Base-by-base conservation (phyloP, 2,329 filamentous ascomycete species). In the Hypoxylon rubiginosum region DNA sequence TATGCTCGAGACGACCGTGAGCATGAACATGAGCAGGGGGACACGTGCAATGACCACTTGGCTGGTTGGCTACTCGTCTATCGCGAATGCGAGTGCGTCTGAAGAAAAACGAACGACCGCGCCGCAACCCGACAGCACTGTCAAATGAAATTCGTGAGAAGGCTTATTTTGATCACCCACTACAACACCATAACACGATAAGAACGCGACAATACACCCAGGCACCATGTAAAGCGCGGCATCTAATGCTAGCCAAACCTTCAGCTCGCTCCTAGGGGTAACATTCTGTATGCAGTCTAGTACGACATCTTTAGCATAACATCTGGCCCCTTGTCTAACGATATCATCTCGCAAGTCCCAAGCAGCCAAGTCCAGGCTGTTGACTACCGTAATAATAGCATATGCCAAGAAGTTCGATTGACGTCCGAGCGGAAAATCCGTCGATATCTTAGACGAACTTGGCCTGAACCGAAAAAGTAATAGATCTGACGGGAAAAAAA, bases 101-200 rank as follows among this genome's bases (percentile, higher is more conserved):
- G n/a, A n/a, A 10, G 15, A 60, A 56, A 54, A 28, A 50, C 52
- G 54, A 58, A 52, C 51, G 45, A 58, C 34, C 43, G 60, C 45
- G 64, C 64, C 60, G 61, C 64, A 67, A 59, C 11, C 48, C 45
- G 64, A 54, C 60, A 57, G 39, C 32, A 26, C 52, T 17, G 46
- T 13, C 45, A 17, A 62, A 39, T 43, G 49, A 34, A 17, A 51
- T 39, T 51, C 26, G 28, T 19, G 39, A 24, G 32, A 2, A 52
- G 30, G 30, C 39, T 17, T 48, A 55, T 49, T 61, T 49, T n/a
- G 49, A 60, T 60, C 58, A 55, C 43, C 21, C 28, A 45, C 39
- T 17, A 57, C 19, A 34, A 11, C 8, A 8, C 30, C 30, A 34
- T 34, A 10, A 34, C 10, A 34, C 10, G 3, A 34, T 34, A 34